phyloP scores from a whole-genome alignment of 139 green algal species.

The Chlorella sp. region DNA sequence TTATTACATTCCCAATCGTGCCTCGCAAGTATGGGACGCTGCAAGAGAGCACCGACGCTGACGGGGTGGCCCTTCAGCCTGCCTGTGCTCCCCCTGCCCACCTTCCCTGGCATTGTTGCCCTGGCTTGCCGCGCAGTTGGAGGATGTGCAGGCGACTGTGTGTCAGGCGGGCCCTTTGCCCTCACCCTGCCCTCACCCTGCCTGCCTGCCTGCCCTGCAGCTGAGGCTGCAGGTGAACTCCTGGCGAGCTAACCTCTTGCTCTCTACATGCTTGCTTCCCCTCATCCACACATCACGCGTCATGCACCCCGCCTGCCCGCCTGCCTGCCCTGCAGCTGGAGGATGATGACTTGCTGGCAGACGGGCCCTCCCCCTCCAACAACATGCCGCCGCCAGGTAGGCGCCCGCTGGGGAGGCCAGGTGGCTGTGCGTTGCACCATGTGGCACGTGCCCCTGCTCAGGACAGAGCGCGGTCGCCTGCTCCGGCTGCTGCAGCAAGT shows the following conservation, averaged over 20 bases:
- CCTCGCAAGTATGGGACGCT: no score
- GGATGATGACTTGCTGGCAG: constrained; percentile 8
- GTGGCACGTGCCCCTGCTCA: not conserved
- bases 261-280: not conserved
- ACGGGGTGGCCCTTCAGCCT: no score
- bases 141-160: no score
- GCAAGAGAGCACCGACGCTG: no score
- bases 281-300: not conserved
- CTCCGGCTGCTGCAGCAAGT: not conserved
- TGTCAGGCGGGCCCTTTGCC: no score
- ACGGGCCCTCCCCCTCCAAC: not conserved
- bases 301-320: not conserved
- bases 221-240: not conserved
- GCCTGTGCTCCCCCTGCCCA: no score
- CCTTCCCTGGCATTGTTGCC: no score
- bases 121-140: no score
- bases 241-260: not conserved
- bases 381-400: constrained; percentile 17
- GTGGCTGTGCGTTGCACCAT: not conserved
- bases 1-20: no score
- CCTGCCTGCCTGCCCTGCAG: no score
- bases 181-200: no score
- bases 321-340: not conserved
- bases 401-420: not conserved
- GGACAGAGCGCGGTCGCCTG: not conserved